Conservation (phyloP, 2,329 filamentous ascomycete species). For the Huntiella savannae region DNA sequence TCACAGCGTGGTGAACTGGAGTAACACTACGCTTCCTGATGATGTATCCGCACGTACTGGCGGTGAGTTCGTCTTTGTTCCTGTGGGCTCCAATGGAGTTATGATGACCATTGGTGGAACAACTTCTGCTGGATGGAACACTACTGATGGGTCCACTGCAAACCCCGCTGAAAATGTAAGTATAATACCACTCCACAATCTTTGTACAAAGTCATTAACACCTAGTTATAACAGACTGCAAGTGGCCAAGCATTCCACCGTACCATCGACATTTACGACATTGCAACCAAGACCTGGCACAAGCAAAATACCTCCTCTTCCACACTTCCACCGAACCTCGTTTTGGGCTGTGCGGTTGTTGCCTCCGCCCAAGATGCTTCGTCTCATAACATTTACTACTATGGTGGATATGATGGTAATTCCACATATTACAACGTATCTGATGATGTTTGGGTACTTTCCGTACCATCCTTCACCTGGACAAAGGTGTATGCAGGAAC, state of each 20-base stretch:
- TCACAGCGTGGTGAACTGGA: conserved; percentile 33
- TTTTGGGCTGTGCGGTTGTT: conserved; percentile 56
- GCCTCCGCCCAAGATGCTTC: conserved; percentile 51
- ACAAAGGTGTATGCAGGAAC: conserved; percentile 32
- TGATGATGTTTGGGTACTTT: conserved; percentile 65
- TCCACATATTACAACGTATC: conserved; percentile 23
- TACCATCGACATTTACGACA: conserved; percentile 59
- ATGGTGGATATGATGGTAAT: conserved; percentile 46
- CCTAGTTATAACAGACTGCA: conserved; percentile 15
- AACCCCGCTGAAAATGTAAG: conserved; percentile 15
- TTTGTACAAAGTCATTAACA: background rate
- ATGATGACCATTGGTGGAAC: conserved; percentile 63
- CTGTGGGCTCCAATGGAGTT: conserved; percentile 57
- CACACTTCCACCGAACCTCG: conserved; percentile 33
- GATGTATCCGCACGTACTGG: conserved; percentile 36
- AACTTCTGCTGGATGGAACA: conserved; percentile 29
- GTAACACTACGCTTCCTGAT: conserved; percentile 32
- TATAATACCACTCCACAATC: background rate
- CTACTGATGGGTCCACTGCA: conserved; percentile 18
- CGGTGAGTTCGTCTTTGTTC: conserved; percentile 54
- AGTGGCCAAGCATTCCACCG: conserved; percentile 54
- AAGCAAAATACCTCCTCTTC: conserved; percentile 38
- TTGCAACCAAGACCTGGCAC: conserved; percentile 48
- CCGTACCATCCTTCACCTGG: conserved; percentile 67
- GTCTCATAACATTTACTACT: conserved; percentile 71